Conservation (phyloP, 169 alveolate genomes). For the Miamiensis avidus region DNA sequence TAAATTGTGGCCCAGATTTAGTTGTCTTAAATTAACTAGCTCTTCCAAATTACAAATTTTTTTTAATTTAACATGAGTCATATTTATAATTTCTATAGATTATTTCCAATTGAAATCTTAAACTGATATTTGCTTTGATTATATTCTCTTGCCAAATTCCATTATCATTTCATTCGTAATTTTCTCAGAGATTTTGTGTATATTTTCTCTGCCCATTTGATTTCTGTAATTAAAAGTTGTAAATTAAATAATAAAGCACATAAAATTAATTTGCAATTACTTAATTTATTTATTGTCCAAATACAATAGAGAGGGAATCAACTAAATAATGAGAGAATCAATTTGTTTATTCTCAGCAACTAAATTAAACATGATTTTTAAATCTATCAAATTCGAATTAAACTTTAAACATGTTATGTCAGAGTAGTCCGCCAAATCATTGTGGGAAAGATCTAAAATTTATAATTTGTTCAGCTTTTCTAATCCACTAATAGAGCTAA, state of each 20-base stretch:
- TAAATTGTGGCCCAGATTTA: slow-evolving; percentile 70
- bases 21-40: slow-evolving; percentile 63
- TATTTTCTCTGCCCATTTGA: too few relatives aligned
- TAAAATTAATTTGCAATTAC: slow-evolving; percentile 35
- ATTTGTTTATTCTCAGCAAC: slow-evolving; percentile 54
- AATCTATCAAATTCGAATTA: slow-evolving; percentile 34
- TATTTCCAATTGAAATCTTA: slow-evolving; percentile 52
- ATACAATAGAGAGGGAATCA: slow-evolving; percentile 28
- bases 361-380: slow-evolving; percentile 63
- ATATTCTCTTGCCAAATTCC: slow-evolving; percentile 24
- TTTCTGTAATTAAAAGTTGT: too few relatives aligned
- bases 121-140: background rate
- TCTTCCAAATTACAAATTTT: slow-evolving; percentile 65
- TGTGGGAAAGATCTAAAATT: slow-evolving; percentile 55
- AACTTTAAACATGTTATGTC: slow-evolving; percentile 34
- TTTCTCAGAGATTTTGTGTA: background rate
- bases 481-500: slow-evolving; percentile 27
- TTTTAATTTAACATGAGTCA: slow-evolving; percentile 64
- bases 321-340: slow-evolving; percentile 29
- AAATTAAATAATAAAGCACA: too few relatives aligned
- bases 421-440: slow-evolving; percentile 52
- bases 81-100: slow-evolving; percentile 54
- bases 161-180: slow-evolving; percentile 34
- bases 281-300: slow-evolving; percentile 51
- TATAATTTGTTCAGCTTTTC: slow-evolving; percentile 35